Evolutionary conservation across 345 rosid genomes (phyloP), one percentile per base, ranked within the genome.

Genomic region (Toxicodendron radicans): DNA sequence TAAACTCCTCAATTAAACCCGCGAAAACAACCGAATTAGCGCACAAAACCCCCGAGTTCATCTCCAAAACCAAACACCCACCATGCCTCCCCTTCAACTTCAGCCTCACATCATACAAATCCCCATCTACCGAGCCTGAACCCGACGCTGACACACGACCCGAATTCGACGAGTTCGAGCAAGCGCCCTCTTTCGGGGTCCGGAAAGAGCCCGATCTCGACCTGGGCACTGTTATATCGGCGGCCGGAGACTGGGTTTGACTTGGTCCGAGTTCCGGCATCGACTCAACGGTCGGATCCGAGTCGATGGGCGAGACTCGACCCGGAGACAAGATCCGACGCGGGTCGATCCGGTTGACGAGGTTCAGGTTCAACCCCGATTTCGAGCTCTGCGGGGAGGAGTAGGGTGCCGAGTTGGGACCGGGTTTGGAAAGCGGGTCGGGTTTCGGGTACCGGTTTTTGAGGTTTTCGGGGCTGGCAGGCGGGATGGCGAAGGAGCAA

Each of bases 261-360:
- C 43, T 38, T 38, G 43, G 43, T 9, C 74, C 64, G 24, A 71
- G 43, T 13, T 83, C 86, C 64, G 73, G 83, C 56, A 23, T 18
- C 49, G 82, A 56, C 4, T 65, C 75, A 77, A 65, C 52, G 33
- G 73, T 77, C 27, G 83, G 86, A 76, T 86, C 87, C 32, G 91
- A 79, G 80, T 95, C 99, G 49, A 95, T 91, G 2, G 99, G 98
- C 16, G 98, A 95, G 75, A 95, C 97, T 46, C 98, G 92, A 45
- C 98, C 98, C 7, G 97, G 99, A 0, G 98, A 95, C 76, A 92
- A 85, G 83, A 95, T 95, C 81, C 97, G 85, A 54, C 97, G 94
- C 10, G 88, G 96, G 86, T 91, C 97, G 70, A 89, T 91, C 85
- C 92, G 90, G 67, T 90, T 90, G 24, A 92, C 91, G n/a, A 91